Base-by-base conservation (phyloP, 106 monocot species). In the Acanthochlamys bracteata region DNA sequence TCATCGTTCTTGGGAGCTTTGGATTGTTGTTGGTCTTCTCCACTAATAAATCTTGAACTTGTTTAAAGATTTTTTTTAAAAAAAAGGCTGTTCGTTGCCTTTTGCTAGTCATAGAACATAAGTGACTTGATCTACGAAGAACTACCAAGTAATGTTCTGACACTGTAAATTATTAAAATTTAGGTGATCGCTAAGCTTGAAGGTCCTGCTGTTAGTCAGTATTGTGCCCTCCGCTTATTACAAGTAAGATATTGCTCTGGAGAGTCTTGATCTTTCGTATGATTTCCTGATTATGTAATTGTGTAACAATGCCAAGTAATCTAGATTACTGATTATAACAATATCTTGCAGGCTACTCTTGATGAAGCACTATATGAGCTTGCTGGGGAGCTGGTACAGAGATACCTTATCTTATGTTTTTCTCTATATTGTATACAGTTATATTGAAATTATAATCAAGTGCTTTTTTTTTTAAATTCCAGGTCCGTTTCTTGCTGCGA, bases 151-250 rank as follows among this genome's bases (percentile, higher is more conserved):
- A n/a, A n/a, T n/a, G n/a, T n/a, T 45, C 10, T 45, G 43, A 45
- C 10, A 17, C n/a, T 60, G 49, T 42, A 20, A 46, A 57, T 53
- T 60, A 40, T 4, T 71, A 9, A 16, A 53, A 47, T 54, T 10
- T 70, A 98, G 98, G 92, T 98, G 26, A 98, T 98, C 83, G 98
- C 98, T 64, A 98, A 92, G 74, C 75, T 98, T 59, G 98, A 98
- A 76, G 98, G 98, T 39, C 92, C 98, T 80, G 85, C 98, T 53
- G 98, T 98, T 51, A 92, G 98, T 68, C 98, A 98, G 53, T 98
- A 98, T 67, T 98, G 98, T 83, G 98, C 98, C 39, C 74, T 98
- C 39, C 98, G 98, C 25, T 82, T 98, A 53, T 77, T 98, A 70
- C 98, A 98, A 75, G 98, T 89, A 83, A 78, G 69, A 17, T 63